Evolutionary conservation across 768 basidiomycete genomes (phyloP).

Genomic region (Lentinus tigrinus): DNA sequence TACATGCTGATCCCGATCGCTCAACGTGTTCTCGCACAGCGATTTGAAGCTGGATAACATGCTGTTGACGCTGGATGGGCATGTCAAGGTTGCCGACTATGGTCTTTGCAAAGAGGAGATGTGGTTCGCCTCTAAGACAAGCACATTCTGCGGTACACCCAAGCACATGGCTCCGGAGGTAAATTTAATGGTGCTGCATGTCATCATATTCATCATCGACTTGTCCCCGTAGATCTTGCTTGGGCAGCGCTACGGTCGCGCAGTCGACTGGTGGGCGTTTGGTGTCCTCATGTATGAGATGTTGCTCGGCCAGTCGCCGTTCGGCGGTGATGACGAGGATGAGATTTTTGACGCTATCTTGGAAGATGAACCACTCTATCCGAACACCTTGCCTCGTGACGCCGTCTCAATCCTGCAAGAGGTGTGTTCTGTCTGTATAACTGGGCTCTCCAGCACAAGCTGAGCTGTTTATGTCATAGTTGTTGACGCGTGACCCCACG

Average conservation of each 20-base stretch:
- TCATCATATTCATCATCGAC: too few relatives aligned
- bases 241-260: slow-evolving; percentile 98
- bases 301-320: slow-evolving; percentile 97
- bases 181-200: slow-evolving; percentile 2
- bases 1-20: neutral
- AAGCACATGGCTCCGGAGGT: slow-evolving; percentile 99
- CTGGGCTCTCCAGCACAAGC: neutral
- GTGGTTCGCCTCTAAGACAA: slow-evolving; percentile 95
- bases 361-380: slow-evolving; percentile 97
- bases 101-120: slow-evolving; percentile 99
- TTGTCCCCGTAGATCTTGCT: slow-evolving; percentile 75
- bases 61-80: slow-evolving; percentile 91
- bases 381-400: slow-evolving; percentile 98
- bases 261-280: slow-evolving; percentile 99
- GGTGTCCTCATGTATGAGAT: slow-evolving; percentile 99
- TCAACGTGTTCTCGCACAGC: slow-evolving; percentile 37
- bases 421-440: slow-evolving; percentile 41
- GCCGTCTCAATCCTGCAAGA: slow-evolving; percentile 95
- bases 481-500: slow-evolving; percentile 87
- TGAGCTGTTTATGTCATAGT: slow-evolving; percentile 41
- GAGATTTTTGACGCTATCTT: slow-evolving; percentile 99
- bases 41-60: slow-evolving; percentile 99
- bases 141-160: slow-evolving; percentile 98
- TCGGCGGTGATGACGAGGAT: slow-evolving; percentile 98
- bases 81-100: slow-evolving; percentile 99